Evolutionary conservation across 108 stramenopile species (phyloP).

Genomic region (Skeletonema grethae): DNA sequence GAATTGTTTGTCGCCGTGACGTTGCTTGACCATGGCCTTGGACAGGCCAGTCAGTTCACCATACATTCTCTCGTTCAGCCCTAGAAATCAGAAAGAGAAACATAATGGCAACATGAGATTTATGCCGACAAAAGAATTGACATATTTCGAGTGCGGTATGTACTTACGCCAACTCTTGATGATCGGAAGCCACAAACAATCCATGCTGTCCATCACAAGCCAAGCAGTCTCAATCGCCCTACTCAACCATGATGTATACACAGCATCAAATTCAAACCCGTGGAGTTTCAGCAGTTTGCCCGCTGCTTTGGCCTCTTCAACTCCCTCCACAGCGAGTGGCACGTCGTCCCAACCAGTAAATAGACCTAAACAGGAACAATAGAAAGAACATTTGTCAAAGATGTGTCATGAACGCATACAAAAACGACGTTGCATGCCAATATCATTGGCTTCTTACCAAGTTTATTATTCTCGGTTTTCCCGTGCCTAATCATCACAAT

Average conservation of each 20-base stretch:
- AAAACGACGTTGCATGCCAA: not conserved
- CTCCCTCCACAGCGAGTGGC: constrained; percentile 85
- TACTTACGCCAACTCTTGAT: constrained; percentile 94
- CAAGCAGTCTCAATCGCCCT: constrained; percentile 86
- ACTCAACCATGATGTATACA: constrained; percentile 97
- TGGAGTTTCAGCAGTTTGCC: constrained; percentile 78
- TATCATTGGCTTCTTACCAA: constrained; percentile 18
- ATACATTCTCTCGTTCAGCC: constrained; percentile 83
- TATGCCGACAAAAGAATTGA: not conserved
- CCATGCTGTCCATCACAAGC: constrained; percentile 91
- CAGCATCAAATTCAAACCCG: constrained; percentile 95
- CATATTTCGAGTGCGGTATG: constrained; percentile 66
- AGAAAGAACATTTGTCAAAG: not conserved
- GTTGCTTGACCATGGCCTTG: constrained; percentile 92
- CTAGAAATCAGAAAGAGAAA: constrained; percentile 36
- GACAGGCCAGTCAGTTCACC: constrained; percentile 86
- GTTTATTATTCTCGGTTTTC: constrained; percentile 87
- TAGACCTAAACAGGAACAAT: constrained; percentile 21
- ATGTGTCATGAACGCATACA: not conserved
- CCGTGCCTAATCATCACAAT: constrained; percentile 95
- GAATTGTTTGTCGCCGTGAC: constrained; percentile 94
- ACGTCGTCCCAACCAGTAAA: constrained; percentile 95
- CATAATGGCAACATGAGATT: not conserved
- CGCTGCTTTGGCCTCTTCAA: constrained; percentile 86
- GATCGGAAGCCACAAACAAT: constrained; percentile 92